Percentiles rank a stretch among this genome's conserved stretches.
Conservation (phyloP, 306 rosid genomes). For the Lathyrus sativus region DNA sequence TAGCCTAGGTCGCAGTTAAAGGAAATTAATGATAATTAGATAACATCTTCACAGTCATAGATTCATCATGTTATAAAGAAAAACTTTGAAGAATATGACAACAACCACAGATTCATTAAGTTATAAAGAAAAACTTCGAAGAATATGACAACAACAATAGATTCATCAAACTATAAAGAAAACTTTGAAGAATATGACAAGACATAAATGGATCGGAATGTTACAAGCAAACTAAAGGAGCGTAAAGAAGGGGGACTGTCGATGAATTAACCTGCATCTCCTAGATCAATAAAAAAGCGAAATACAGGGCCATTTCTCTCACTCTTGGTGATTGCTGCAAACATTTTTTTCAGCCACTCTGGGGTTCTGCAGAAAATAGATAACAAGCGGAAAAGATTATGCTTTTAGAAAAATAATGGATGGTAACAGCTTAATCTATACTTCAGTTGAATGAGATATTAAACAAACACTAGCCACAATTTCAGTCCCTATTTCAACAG, state of each 20-base stretch:
- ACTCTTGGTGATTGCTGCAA: conserved; percentile 72
- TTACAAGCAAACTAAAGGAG: conserved; percentile 21
- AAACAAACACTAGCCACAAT: conserved; percentile 26
- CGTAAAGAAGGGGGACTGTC: conserved; percentile 3
- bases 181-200: conserved; percentile 11
- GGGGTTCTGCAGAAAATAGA: conserved; percentile 69
- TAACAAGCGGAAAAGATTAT: background rate
- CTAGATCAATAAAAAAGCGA: conserved; percentile 94
- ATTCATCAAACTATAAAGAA: conserved; percentile 10
- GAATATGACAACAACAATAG: conserved; percentile 16
- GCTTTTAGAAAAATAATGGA: conserved; percentile 17
- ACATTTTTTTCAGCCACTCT: conserved; percentile 88
- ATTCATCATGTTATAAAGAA: conserved; percentile 11
- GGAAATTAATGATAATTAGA: conserved; percentile 3
- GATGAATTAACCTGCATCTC: conserved; percentile 85
- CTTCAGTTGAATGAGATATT: conserved; percentile 3
- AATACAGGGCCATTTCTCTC: conserved; percentile 92
- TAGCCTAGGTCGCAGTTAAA: conserved; percentile 1
- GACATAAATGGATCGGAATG: background rate
- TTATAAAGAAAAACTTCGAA: conserved; percentile 2
- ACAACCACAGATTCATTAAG: conserved; percentile 13
- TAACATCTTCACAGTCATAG: background rate
- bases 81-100: conserved; percentile 13
- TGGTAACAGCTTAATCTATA: conserved; percentile 19
- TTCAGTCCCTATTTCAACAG: conserved; percentile 13